A percentile compares a stretch with the other conserved stretches of the same genome.
Evolutionary conservation across 257 asterid species (phyloP).

Genomic region (Cordia subcordata): DNA sequence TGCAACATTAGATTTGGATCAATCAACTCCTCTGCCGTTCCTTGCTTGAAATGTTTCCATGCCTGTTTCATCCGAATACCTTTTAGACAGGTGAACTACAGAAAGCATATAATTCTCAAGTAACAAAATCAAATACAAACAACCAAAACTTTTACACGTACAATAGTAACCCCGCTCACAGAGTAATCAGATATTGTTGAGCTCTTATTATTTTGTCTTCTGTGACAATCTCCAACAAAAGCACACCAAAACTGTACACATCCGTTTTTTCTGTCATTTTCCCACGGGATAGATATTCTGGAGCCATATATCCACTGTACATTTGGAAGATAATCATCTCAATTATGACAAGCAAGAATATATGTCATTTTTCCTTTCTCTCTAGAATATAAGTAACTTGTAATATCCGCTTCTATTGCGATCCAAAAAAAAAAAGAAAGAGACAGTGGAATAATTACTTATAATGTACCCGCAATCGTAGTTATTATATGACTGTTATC

Average conservation of each 20-base stretch:
- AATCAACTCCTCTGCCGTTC: constrained; percentile 42
- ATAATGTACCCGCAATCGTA: constrained; percentile 74
- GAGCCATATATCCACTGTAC: constrained; percentile 78
- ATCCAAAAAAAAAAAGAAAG: background rate
- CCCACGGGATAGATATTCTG: constrained; percentile 65
- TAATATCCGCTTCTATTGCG: too few species aligned
- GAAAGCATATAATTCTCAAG: background rate
- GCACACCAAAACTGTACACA: constrained; percentile 68
- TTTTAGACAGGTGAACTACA: background rate
- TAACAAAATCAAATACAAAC: background rate
- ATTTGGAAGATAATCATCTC: background rate
- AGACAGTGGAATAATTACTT: constrained; percentile 17
- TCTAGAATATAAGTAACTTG: background rate
- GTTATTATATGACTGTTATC: constrained; percentile 56
- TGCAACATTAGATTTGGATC: constrained; percentile 58
- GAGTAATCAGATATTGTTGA: constrained; percentile 23
- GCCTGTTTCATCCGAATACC: constrained; percentile 24
- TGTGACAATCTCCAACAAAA: constrained; percentile 48
- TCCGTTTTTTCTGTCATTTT: constrained; percentile 67
- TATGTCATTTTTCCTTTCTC: background rate
- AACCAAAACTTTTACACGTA: background rate
- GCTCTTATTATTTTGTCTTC: constrained; percentile 36
- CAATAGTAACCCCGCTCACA: constrained; percentile 39
- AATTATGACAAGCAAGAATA: background rate
- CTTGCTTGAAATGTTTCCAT: constrained; percentile 63